Evolutionary conservation across 1,139 yeast genomes (phyloP).

Genomic region (Scheffersomyces parashehatae): DNA sequence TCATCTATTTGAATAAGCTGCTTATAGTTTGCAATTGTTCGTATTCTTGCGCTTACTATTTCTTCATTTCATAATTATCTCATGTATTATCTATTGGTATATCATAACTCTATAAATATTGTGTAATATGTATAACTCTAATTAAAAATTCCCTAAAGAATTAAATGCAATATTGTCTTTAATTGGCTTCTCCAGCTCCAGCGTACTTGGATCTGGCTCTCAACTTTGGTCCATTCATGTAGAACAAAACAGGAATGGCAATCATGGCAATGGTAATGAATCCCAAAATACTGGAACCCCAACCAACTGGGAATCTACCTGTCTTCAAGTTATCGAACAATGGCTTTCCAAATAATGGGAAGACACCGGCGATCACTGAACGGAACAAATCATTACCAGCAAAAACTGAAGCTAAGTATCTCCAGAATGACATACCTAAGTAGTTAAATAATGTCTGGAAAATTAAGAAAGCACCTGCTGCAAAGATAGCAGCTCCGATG

Average conservation of each 20-base stretch:
- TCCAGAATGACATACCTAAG: conserved; percentile 34
- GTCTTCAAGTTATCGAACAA: conserved; percentile 48
- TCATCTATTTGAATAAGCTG: too few relatives aligned
- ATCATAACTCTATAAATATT: too few relatives aligned
- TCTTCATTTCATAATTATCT: too few relatives aligned
- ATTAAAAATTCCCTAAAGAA: too few relatives aligned
- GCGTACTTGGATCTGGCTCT: conserved; percentile 49
- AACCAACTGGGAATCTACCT: conserved; percentile 52
- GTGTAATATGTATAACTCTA: too few relatives aligned
- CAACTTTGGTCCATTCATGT: conserved; percentile 50
- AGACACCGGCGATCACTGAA: conserved; percentile 56
- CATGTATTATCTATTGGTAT: too few relatives aligned
- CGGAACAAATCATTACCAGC: conserved; percentile 58
- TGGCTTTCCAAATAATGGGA: conserved; percentile 60
- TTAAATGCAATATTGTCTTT: too few relatives aligned
- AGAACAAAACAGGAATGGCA: conserved; percentile 47
- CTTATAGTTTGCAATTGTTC: too few relatives aligned
- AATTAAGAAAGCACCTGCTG: conserved; percentile 37
- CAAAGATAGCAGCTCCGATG: conserved; percentile 42
- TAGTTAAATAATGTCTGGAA: conserved; percentile 43
- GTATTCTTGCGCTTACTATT: too few relatives aligned
- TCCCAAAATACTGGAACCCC: conserved; percentile 55
- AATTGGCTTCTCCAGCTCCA: too few relatives aligned
- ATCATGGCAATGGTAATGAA: conserved; percentile 44
- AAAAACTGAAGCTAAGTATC: conserved; percentile 57